phyloP scores from a whole-genome alignment of 441 rosid species.

The Breynia disticha region DNA sequence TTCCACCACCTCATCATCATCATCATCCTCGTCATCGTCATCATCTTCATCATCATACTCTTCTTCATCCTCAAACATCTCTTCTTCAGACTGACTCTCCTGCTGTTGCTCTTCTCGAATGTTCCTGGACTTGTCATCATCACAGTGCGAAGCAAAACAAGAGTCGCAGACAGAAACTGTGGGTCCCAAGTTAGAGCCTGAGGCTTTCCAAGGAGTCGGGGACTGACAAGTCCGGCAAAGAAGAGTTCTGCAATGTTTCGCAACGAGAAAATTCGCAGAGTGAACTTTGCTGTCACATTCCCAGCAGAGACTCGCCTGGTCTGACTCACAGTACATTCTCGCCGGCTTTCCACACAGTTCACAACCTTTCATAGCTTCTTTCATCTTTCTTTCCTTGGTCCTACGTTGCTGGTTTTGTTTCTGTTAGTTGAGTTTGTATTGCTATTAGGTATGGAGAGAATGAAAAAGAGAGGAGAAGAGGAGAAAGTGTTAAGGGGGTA shows the following conservation, averaged over 20 bases:
- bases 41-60: slow-evolving; percentile 4
- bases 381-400: neutral
- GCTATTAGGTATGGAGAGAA: neutral
- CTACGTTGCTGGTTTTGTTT: neutral
- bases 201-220: slow-evolving; percentile 68
- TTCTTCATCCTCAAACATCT: neutral
- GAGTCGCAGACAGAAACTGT: slow-evolving; percentile 53
- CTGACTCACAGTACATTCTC: slow-evolving; percentile 70
- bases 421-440: too few species aligned
- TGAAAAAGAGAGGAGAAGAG: neutral
- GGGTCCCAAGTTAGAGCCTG: slow-evolving; percentile 52
- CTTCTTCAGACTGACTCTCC: neutral
- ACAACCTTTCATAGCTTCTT: slow-evolving; percentile 43
- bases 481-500: neutral
- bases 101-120: too few species aligned
- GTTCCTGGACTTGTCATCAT: too few species aligned
- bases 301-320: slow-evolving; percentile 80
- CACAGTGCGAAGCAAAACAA: slow-evolving; percentile 23
- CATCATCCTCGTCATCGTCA: slow-evolving; percentile 5
- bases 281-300: slow-evolving; percentile 77
- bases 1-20: neutral
- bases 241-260: slow-evolving; percentile 57
- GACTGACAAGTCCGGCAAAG: slow-evolving; percentile 63
- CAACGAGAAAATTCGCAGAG: slow-evolving; percentile 85
- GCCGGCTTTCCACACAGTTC: slow-evolving; percentile 61